Evolutionary conservation across 1,139 yeast genomes (phyloP).

Genomic region (Saccharomycopsis crataegensis): DNA sequence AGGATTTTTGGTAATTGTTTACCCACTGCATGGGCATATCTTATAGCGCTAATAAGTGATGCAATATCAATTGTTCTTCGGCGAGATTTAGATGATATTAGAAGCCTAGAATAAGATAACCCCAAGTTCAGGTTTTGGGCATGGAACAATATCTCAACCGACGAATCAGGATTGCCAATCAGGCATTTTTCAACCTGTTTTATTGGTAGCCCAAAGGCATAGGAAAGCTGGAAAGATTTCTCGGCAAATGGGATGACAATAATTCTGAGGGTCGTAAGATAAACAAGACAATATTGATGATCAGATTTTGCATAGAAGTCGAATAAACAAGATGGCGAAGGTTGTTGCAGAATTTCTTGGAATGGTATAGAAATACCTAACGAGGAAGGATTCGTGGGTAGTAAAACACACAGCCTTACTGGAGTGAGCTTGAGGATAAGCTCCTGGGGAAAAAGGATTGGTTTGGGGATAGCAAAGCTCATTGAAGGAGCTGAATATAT

Average conservation of each 20-base stretch:
- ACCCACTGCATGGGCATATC: constrained; percentile 17
- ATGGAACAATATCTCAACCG: constrained; percentile 5
- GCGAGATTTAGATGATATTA: constrained; percentile 13
- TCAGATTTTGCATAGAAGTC: background rate
- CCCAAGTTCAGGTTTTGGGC: background rate
- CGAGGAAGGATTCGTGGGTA: background rate
- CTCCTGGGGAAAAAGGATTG: constrained; percentile 19
- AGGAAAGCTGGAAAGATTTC: constrained; percentile 6
- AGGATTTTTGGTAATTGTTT: background rate
- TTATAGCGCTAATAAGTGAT: constrained; percentile 16
- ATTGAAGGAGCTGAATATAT: too few species aligned
- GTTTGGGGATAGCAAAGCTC: constrained; percentile 15
- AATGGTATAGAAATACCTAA: background rate
- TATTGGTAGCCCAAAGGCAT: constrained; percentile 13
- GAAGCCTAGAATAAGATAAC: background rate
- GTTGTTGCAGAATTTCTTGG: background rate
- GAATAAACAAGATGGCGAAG: background rate
- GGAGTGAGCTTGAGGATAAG: constrained; percentile 19
- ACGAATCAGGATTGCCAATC: constrained; percentile 7
- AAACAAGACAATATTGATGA: constrained; percentile 17
- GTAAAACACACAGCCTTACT: constrained; percentile 9
- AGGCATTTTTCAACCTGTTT: constrained; percentile 16
- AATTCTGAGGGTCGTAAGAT: constrained; percentile 16
- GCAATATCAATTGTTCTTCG: constrained; percentile 17
- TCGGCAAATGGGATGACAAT: constrained; percentile 15